Evolutionary conservation across 495 filamentous ascomycete species (phyloP).

Genomic region (Apiosordaria backusii): DNA sequence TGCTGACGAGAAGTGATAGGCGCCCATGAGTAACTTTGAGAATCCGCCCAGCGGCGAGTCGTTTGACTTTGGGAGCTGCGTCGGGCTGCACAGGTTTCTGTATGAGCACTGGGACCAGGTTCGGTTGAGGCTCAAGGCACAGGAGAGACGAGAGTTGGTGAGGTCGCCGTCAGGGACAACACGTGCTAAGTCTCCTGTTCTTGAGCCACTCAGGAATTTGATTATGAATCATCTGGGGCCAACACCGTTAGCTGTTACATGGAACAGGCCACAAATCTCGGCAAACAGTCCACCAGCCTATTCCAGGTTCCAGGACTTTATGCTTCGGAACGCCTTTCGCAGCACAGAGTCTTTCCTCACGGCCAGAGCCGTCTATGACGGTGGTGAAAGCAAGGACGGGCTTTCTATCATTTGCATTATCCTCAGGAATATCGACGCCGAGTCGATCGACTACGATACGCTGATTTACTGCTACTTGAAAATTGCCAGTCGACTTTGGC

Average conservation of each 20-base stretch:
- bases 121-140: slow-evolving; percentile 56
- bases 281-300: slow-evolving; percentile 57
- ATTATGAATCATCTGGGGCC: slow-evolving; percentile 57
- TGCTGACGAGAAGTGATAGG: slow-evolving; percentile 23
- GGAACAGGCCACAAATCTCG: slow-evolving; percentile 58
- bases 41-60: slow-evolving; percentile 43
- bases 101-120: slow-evolving; percentile 69
- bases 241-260: slow-evolving; percentile 60
- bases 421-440: slow-evolving; percentile 58
- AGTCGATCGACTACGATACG: slow-evolving; percentile 57
- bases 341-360: slow-evolving; percentile 58
- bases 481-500: slow-evolving; percentile 65
- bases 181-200: slow-evolving; percentile 43
- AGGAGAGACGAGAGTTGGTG: slow-evolving; percentile 52
- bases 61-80: slow-evolving; percentile 64
- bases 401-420: slow-evolving; percentile 64
- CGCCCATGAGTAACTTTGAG: slow-evolving; percentile 35
- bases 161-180: slow-evolving; percentile 47
- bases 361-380: slow-evolving; percentile 61
- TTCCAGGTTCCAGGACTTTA: slow-evolving; percentile 65
- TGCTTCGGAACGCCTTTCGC: slow-evolving; percentile 61
- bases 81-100: slow-evolving; percentile 61
- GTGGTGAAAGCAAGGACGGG: slow-evolving; percentile 65
- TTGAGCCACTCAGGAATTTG: slow-evolving; percentile 53
- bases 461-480: slow-evolving; percentile 63